These are phyloP conservation scores for Primulina tabacum DNA, from an alignment of 257 asterid genomes.

Conservation along the genomic window DNA sequence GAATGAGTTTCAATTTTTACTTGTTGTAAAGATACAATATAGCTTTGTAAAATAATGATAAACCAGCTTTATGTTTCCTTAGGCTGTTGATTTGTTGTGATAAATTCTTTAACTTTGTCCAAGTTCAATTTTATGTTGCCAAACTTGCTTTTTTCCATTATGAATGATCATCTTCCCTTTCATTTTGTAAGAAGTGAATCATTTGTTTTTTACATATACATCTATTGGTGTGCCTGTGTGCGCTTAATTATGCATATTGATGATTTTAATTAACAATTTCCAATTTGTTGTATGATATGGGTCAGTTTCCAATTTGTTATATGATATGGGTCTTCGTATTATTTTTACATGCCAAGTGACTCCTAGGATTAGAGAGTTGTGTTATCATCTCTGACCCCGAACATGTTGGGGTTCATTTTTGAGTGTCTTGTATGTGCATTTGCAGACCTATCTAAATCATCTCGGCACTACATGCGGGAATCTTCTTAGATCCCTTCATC, in stretches of 20 bases:
- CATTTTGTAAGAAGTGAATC: background rate
- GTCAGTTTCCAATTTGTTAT: background rate
- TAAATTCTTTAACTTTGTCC: background rate
- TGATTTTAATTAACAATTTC: slow-evolving; percentile 1
- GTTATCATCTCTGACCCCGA: slow-evolving; percentile 37
- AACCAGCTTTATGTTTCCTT: background rate
- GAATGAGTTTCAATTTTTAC: too few species aligned
- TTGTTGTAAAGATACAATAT: too few species aligned
- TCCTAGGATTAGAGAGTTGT: slow-evolving; percentile 20
- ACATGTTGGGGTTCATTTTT: slow-evolving; percentile 54
- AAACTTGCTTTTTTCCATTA: background rate
- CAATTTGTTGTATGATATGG: background rate
- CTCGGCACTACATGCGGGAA: slow-evolving; percentile 58
- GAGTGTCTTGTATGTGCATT: slow-evolving; percentile 56
- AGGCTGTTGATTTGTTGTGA: background rate
- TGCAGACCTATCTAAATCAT: slow-evolving; percentile 57
- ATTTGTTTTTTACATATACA: background rate
- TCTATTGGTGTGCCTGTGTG: background rate
- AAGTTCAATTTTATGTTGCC: background rate
- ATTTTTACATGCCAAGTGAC: slow-evolving; percentile 15
- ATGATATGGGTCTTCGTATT: background rate
- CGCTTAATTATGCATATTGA: background rate
- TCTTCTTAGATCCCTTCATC: slow-evolving; percentile 51
- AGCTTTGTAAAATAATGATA: background rate
- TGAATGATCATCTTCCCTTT: background rate